Base-by-base conservation (phyloP, 306 rosid genomes). In the Prunus armeniaca region DNA sequence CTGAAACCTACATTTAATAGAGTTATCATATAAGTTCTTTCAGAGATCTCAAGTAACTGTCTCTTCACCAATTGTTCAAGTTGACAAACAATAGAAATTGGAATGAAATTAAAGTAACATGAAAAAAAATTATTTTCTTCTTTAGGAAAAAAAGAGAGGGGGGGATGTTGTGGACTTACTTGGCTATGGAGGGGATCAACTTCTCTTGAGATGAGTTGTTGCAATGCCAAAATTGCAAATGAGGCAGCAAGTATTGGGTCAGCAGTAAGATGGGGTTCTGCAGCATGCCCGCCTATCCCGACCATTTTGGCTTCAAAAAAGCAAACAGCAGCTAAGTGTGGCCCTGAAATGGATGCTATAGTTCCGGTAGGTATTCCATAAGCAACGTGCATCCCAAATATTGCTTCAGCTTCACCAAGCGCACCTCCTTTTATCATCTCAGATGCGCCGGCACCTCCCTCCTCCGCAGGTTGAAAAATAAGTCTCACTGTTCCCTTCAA, bases 391-490 rank as follows among this genome's bases (percentile, higher is more conserved):
- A 89, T 61, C 24, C 69, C 86, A 41, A 83, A 87, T 76, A 91
- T 89, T 62, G 97, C 94, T 83, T 91, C 83, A 10, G 78, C 87
- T 65, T 84, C 86, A 78, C 77, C 78, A 82, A 89, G 88, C 25
- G 70, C 91, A 74, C 92, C 94, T 65, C 85, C 89, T 69, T 87
- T 76, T 60, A 91, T 87, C 88, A 91, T 76, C 47, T 74, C n/a
- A 28, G 79, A 58, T 47, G 97, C 90, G 50, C 97, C 92, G 20
- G 66, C 63, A 47, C 84, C 86, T 81, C 87, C 91, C 85, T 91
- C 97, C 85, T 89, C 97, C 19, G 85, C 97, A n/a, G 97, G 92
- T 83, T 89, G 94, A 78, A 91, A 89, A 63, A 91, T 24, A 77
- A 91, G 86, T 70, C 86, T 85, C 70, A 89, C 91, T 47, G 91